phyloP scores from a whole-genome alignment of 75 land plant species.

The Sequoia sempervirens region DNA sequence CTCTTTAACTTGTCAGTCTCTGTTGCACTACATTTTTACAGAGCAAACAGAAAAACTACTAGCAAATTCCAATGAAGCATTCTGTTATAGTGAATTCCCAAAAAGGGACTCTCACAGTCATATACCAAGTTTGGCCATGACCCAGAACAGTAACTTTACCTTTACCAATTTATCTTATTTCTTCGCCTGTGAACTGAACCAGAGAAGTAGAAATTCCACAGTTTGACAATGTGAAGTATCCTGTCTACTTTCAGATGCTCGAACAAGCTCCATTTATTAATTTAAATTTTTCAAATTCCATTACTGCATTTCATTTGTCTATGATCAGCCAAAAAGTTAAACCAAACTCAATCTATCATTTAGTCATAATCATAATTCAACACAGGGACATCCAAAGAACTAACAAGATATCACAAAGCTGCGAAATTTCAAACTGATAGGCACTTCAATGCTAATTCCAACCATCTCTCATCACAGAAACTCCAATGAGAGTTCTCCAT shows the following conservation, averaged over 20 bases:
- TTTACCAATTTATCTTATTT: neutral
- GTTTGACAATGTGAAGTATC: neutral
- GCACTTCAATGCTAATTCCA: neutral
- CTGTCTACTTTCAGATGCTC: neutral
- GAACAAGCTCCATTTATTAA: neutral
- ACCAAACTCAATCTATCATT: neutral
- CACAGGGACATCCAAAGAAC: neutral
- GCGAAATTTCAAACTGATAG: neutral
- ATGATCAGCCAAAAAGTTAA: neutral
- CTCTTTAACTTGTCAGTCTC: neutral
- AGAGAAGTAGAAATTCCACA: neutral
- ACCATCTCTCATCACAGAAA: neutral
- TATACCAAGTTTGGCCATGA: neutral
- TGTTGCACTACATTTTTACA: neutral
- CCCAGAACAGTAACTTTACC: neutral
- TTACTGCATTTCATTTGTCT: neutral
- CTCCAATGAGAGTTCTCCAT: neutral
- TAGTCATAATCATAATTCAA: neutral
- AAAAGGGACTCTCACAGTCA: neutral
- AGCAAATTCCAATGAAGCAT: neutral
- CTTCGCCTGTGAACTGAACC: neutral
- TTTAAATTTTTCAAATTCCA: neutral
- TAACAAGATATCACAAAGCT: neutral
- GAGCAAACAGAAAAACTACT: neutral
- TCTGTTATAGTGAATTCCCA: neutral